A percentile compares a stretch with the other conserved stretches of the same genome.
Conservation (phyloP, 2,329 filamentous ascomycete species). For the Endoconidiophora laricicola region DNA sequence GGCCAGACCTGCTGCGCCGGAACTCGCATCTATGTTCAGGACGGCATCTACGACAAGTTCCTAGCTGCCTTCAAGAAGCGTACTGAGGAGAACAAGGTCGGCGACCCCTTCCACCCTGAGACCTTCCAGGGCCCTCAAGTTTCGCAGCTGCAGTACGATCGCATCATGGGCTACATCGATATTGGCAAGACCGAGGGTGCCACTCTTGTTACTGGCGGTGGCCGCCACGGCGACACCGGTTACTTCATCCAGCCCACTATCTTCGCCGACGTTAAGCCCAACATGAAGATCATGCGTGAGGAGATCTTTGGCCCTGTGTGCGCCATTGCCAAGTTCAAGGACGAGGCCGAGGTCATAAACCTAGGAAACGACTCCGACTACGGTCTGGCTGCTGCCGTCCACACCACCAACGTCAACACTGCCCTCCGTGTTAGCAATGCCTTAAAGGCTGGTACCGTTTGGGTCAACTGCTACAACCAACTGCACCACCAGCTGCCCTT, state of each 20-base stretch:
- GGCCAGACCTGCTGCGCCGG: constrained; percentile 46
- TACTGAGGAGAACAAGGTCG: constrained; percentile 22
- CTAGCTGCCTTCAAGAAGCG: constrained; percentile 38
- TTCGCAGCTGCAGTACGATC: constrained; percentile 32
- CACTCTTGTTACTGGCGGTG: constrained; percentile 19
- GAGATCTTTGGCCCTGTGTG: constrained; percentile 51
- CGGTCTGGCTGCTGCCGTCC: constrained; percentile 39
- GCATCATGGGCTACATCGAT: constrained; percentile 29
- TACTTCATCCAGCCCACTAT: constrained; percentile 19
- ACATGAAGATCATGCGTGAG: constrained; percentile 34
- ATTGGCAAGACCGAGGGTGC: constrained; percentile 25
- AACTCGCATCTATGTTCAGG: constrained; percentile 40
- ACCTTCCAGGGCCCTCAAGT: constrained; percentile 30
- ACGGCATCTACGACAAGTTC: constrained; percentile 36
- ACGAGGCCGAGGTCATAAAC: constrained; percentile 20
- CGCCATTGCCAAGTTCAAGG: constrained; percentile 30
- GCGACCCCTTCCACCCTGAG: constrained; percentile 21
- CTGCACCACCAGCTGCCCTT: constrained; percentile 15
- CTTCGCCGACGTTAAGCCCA: constrained; percentile 17
- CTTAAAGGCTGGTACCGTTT: constrained; percentile 43
- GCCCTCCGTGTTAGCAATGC: constrained; percentile 30
- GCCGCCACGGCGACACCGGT: constrained; percentile 18
- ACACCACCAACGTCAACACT: constrained; percentile 34
- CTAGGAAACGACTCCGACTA: constrained; percentile 30
- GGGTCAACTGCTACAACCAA: constrained; percentile 35